A percentile compares a stretch with the other conserved stretches of the same genome.
These are phyloP conservation scores for Leishmania braziliensis DNA, from an alignment of 208 protist genomes.

Conservation along the genomic window DNA sequence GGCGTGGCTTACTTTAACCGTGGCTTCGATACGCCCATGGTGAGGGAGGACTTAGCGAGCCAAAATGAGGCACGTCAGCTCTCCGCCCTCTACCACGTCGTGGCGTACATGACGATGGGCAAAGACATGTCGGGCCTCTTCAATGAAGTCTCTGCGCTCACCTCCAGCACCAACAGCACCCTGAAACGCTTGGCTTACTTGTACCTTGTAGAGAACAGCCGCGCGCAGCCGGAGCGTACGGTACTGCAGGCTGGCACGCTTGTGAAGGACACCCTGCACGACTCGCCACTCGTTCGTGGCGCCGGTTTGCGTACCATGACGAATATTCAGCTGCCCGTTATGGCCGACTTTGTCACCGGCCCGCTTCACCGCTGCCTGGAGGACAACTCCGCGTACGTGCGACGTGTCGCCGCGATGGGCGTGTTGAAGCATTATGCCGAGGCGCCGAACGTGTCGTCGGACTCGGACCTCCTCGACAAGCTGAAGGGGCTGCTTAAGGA, in stretches of 20 bases:
- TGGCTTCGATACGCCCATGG: slow-evolving; percentile 86
- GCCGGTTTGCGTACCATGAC: slow-evolving; percentile 99
- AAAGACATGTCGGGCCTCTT: slow-evolving; percentile 97
- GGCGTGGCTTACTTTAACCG: slow-evolving; percentile 61
- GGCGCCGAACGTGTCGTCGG: slow-evolving; percentile 84
- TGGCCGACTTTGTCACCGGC: slow-evolving; percentile 97
- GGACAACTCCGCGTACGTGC: slow-evolving; percentile 98
- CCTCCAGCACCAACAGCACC: slow-evolving; percentile 95
- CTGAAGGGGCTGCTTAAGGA: slow-evolving; percentile 95
- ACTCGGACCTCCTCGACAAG: slow-evolving; percentile 88
- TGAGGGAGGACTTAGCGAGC: slow-evolving; percentile 89
- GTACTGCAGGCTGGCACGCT: slow-evolving; percentile 98
- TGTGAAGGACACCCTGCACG: slow-evolving; percentile 94
- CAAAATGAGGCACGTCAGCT: slow-evolving; percentile 90
- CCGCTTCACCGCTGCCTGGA: slow-evolving; percentile 93
- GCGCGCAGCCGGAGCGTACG: slow-evolving; percentile 96
- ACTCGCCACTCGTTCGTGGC: slow-evolving; percentile 97
- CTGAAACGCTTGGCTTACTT: slow-evolving; percentile 99
- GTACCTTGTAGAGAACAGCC: slow-evolving; percentile 98
- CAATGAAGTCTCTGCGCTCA: slow-evolving; percentile 95
- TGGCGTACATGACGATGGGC: slow-evolving; percentile 98
- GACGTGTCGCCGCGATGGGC: slow-evolving; percentile 97
- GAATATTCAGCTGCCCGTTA: slow-evolving; percentile 96
- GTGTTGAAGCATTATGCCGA: slow-evolving; percentile 98
- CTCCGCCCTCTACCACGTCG: slow-evolving; percentile 96